These are phyloP conservation scores for Paulownia fortunei DNA, from an alignment of 257 asterid species.

Conservation along the genomic window DNA sequence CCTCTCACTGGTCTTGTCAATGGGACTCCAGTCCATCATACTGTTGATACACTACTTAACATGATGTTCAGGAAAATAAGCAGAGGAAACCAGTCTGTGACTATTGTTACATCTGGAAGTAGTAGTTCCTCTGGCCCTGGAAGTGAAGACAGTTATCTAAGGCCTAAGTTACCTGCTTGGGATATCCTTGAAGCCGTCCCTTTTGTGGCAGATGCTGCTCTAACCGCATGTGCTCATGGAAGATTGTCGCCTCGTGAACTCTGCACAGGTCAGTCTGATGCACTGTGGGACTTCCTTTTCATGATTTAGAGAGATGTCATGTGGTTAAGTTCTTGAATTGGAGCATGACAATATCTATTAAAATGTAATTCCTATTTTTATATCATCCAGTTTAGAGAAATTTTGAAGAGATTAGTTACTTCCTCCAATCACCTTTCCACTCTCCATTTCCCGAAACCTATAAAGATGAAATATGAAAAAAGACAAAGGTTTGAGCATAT, in stretches of 20 bases:
- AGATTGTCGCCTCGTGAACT: conserved; percentile 92
- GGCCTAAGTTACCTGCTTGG: conserved; percentile 97
- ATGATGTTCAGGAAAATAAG: conserved; percentile 86
- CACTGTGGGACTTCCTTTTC: neutral
- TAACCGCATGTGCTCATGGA: conserved; percentile 94
- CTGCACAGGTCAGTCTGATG: conserved; percentile 79
- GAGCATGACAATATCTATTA: neutral
- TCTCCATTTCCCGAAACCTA: neutral
- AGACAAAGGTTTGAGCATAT: neutral
- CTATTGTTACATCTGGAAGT: conserved; percentile 69
- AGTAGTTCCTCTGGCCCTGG: conserved; percentile 80
- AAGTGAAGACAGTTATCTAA: conserved; percentile 64
- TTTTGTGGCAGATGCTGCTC: conserved; percentile 94
- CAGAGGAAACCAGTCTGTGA: conserved; percentile 66
- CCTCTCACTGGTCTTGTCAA: conserved; percentile 87
- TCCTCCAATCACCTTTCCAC: neutral
- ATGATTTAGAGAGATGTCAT: neutral
- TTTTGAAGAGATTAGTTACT: neutral
- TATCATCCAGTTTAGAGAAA: neutral
- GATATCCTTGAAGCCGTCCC: conserved; percentile 98
- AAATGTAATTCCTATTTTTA: neutral
- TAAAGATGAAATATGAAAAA: conserved; percentile 1
- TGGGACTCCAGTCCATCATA: conserved; percentile 81
- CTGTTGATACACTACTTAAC: conserved; percentile 74
- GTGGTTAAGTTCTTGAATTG: neutral